Evolutionary conservation across 148 eudicot genomes (phyloP).

Genomic region (Amaranthus palmeri): DNA sequence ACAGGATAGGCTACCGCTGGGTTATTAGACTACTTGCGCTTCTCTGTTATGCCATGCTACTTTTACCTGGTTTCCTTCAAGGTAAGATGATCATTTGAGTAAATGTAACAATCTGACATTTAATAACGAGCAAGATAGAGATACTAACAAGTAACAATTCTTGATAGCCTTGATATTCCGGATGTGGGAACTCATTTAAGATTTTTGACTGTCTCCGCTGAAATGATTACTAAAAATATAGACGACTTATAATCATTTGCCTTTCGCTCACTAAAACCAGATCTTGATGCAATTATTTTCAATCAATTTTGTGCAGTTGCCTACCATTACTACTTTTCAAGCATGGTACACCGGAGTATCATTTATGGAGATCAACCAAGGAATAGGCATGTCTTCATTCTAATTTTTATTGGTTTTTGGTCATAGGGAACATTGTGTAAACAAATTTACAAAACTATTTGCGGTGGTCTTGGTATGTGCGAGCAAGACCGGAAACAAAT

Average conservation of each 20-base stretch:
- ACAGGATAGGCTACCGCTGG: constrained; percentile 96
- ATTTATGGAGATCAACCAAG: constrained; percentile 93
- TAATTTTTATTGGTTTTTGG: not conserved
- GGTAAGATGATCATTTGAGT: constrained; percentile 34
- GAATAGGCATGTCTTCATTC: constrained; percentile 52
- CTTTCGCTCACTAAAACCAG: not conserved
- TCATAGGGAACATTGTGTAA: not conserved
- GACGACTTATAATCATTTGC: not conserved
- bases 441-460: not conserved
- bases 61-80: constrained; percentile 87
- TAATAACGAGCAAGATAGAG: not conserved
- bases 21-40: constrained; percentile 60
- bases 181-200: not conserved
- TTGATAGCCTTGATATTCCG: not conserved
- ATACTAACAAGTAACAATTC: not conserved
- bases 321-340: constrained; percentile 68
- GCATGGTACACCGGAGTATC: constrained; percentile 67
- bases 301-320: constrained; percentile 46
- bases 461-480: not conserved
- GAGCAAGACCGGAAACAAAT: too few species aligned
- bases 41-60: constrained; percentile 77
- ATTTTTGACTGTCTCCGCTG: not conserved
- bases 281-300: constrained; percentile 4
- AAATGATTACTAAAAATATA: not conserved
- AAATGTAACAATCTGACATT: constrained; percentile 4